Base-by-base conservation (phyloP, 2,329 filamentous ascomycete species). In the Lachnellula occidentalis region DNA sequence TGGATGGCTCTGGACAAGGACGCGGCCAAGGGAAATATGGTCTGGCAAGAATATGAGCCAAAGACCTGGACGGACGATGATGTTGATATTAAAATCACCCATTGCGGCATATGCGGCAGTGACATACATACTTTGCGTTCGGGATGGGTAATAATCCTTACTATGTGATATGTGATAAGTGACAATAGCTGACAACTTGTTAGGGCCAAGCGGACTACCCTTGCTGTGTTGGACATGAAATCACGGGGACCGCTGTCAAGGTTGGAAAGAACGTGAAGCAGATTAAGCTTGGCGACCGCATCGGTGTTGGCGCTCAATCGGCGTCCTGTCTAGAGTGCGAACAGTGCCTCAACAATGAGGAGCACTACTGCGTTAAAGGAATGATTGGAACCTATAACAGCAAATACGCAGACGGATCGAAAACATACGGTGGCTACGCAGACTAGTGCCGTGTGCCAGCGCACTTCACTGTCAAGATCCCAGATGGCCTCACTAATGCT, bases 381-480 rank as follows among this genome's bases (percentile, higher is more conserved):
- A 69, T 70, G 45, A 67, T 75, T 11, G 69, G 69, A 37, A 81
- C 78, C 2, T 82, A 79, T 57, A 74, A 75, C 43, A 58, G 62
- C 14, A 62, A 62, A 51, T 67, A 66, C 45, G 45, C 64, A 9
- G 64, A 68, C 34, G 67, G 65, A 36, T 63, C 59, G 4, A 70
- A 67, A 46, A 63, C 78, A 2, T 83, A 82, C 63, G 84, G 84
- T 17, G 84, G 78, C 46, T 69, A 68, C 50, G 60, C 76, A 73
- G 61, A 64, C 52, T 69, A 79, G 57, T 77, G 77, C 65, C 76
- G 83, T 15, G 77, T 76, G 0, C 76, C 77, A 1, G 74, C 71
- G 15, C 78, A 81, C 61, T 91, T 89, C 60, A 76, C 75, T 34
- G 77, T 83, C 62, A 78, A 78, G 58, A 80, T 83, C 37, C 80